phyloP scores from a whole-genome alignment of 2,329 filamentous ascomycete species.

The Fusarium sp. region DNA sequence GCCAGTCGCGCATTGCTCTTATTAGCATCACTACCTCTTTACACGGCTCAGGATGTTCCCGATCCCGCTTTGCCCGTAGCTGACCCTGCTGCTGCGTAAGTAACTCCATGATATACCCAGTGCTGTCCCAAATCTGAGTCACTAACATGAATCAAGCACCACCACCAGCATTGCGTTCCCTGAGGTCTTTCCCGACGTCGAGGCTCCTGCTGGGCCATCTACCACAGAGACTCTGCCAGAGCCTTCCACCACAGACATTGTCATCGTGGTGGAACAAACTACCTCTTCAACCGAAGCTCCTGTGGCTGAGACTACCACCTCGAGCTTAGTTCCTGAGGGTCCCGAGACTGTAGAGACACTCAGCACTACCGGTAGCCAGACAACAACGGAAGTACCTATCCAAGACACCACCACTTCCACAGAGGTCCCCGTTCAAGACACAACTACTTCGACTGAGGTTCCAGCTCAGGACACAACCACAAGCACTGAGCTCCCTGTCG shows the following conservation, averaged over 20 bases:
- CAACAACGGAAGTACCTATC: neutral
- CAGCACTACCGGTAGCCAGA: neutral
- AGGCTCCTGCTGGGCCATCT: neutral
- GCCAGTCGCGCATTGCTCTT: constrained; percentile 17
- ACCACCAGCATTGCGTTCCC: neutral
- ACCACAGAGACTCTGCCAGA: neutral
- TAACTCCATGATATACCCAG: neutral
- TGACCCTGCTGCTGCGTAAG: neutral
- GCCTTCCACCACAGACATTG: neutral
- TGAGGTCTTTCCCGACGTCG: neutral
- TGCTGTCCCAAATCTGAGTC: neutral
- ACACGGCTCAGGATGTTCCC: constrained; percentile 15
- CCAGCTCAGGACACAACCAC: neutral
- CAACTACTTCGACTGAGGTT: neutral
- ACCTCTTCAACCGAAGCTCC: neutral
- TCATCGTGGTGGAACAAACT: neutral
- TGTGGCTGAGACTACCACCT: neutral
- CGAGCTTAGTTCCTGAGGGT: neutral
- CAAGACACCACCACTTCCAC: neutral
- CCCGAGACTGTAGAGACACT: neutral
- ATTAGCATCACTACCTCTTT: constrained; percentile 25
- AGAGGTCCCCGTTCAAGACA: neutral
- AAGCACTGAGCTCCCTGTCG: neutral
- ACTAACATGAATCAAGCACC: neutral
- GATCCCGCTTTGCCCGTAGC: neutral